Conservation (phyloP, 169 alveolate genomes). For the Eimeria acervulina region DNA sequence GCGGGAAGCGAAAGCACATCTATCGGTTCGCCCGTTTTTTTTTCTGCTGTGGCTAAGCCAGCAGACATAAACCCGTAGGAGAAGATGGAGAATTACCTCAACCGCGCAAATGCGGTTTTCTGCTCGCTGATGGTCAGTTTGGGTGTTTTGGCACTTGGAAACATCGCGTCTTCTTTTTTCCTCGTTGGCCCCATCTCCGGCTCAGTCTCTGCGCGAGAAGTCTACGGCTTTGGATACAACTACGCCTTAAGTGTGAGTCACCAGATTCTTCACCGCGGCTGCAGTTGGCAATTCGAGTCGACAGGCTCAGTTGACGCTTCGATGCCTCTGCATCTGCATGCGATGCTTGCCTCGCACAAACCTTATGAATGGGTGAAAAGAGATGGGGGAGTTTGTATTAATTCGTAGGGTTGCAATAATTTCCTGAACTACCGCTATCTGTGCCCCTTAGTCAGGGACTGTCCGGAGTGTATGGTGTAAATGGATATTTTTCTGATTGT, state of each 20-base stretch:
- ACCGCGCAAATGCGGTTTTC: conserved; percentile 85
- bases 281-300: no score
- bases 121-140: conserved; percentile 83
- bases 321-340: background rate
- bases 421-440: background rate
- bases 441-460: background rate
- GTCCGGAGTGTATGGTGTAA: background rate
- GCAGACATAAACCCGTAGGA: background rate
- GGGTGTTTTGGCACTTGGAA: conserved; percentile 83
- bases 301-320: no score
- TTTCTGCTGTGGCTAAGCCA: background rate
- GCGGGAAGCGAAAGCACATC: background rate
- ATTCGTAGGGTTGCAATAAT: background rate
- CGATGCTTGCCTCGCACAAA: background rate
- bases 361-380: background rate
- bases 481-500: background rate
- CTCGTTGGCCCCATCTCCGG: conserved; percentile 77
- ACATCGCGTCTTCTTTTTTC: conserved; percentile 82
- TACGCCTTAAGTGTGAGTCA: conserved; percentile 72
- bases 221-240: conserved; percentile 84
- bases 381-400: background rate
- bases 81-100: conserved; percentile 85
- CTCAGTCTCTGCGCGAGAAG: conserved; percentile 71
- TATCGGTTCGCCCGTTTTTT: background rate
- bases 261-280: background rate